Conservation (phyloP, 2,329 filamentous ascomycete genomes). For the Ceratocystis colombiana region DNA sequence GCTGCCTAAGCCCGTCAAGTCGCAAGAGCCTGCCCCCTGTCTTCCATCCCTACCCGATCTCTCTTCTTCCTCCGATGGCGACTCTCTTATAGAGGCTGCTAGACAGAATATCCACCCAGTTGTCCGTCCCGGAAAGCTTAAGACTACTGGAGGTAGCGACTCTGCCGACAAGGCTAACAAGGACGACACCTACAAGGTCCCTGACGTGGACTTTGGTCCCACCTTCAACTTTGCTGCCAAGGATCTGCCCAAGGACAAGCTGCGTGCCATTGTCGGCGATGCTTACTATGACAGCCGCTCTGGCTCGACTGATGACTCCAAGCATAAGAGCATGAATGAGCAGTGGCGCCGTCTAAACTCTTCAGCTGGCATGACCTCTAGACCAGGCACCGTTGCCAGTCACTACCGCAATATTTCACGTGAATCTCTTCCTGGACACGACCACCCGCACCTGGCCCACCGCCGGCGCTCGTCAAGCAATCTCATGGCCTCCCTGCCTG, state of each 20-base stretch:
- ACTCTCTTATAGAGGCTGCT: slow-evolving; percentile 31
- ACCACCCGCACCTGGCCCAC: slow-evolving; percentile 2
- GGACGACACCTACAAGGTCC: slow-evolving; percentile 46
- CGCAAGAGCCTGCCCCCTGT: slow-evolving; percentile 13
- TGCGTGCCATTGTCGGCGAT: slow-evolving; percentile 18
- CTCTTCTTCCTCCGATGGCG: slow-evolving; percentile 9
- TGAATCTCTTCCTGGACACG: slow-evolving; percentile 13
- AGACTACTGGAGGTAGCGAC: slow-evolving; percentile 55
- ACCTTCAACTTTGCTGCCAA: slow-evolving; percentile 54
- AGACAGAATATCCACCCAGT: slow-evolving; percentile 41
- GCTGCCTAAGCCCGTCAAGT: slow-evolving; percentile 8
- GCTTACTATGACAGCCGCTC: slow-evolving; percentile 11
- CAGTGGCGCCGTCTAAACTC: slow-evolving; percentile 24
- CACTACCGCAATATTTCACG: slow-evolving; percentile 24
- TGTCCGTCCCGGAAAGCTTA: slow-evolving; percentile 52
- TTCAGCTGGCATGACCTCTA: slow-evolving; percentile 5
- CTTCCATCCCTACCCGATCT: slow-evolving; percentile 18
- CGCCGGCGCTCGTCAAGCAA: slow-evolving; percentile 14
- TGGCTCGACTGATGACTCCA: slow-evolving; percentile 10
- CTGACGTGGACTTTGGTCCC: slow-evolving; percentile 73
- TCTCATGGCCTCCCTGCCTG: slow-evolving; percentile 12
- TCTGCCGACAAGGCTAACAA: slow-evolving; percentile 19
- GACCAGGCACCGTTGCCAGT: slow-evolving; percentile 18
- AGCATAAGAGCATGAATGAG: slow-evolving; percentile 22
- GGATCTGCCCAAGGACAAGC: slow-evolving; percentile 23